These are phyloP conservation scores for Hymenoscyphus linearis DNA, from an alignment of 2,329 filamentous ascomycete species.

Conservation along the genomic window DNA sequence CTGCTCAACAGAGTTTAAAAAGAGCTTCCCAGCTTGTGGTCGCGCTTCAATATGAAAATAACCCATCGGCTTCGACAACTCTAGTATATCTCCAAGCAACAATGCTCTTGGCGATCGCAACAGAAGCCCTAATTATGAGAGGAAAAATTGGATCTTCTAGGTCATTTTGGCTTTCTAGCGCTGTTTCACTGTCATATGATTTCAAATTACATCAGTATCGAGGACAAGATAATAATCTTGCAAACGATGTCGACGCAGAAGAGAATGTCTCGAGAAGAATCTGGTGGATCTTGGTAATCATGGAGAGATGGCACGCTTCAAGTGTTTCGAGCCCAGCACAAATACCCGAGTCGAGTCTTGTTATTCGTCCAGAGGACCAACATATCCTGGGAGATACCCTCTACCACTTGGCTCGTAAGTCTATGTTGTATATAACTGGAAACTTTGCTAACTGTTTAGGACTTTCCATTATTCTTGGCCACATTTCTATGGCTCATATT, in stretches of 20 bases:
- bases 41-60: slow-evolving; percentile 40
- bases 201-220: slow-evolving; percentile 54
- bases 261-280: slow-evolving; percentile 57
- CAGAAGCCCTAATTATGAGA: slow-evolving; percentile 48
- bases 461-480: slow-evolving; percentile 53
- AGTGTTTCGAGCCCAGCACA: slow-evolving; percentile 57
- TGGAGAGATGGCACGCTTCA: slow-evolving; percentile 71
- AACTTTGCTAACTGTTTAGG: slow-evolving; percentile 34
- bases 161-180: slow-evolving; percentile 55
- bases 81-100: slow-evolving; percentile 60
- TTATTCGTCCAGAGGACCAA: slow-evolving; percentile 55
- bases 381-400: slow-evolving; percentile 55
- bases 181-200: slow-evolving; percentile 59
- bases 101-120: slow-evolving; percentile 60
- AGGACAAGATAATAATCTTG: slow-evolving; percentile 35
- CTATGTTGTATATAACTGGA: not conserved
- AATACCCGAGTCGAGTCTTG: slow-evolving; percentile 57
- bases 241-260: slow-evolving; percentile 53
- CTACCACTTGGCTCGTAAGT: slow-evolving; percentile 62
- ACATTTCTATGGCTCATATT: slow-evolving; percentile 44
- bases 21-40: slow-evolving; percentile 39
- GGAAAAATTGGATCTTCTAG: slow-evolving; percentile 39
- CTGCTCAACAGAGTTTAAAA: slow-evolving; percentile 35
- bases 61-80: slow-evolving; percentile 37
- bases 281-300: slow-evolving; percentile 67